A percentile compares a stretch with the other conserved stretches of the same genome.
Evolutionary conservation across 2,329 filamentous ascomycete species (phyloP).

Genomic region (Colletotrichum cereale): DNA sequence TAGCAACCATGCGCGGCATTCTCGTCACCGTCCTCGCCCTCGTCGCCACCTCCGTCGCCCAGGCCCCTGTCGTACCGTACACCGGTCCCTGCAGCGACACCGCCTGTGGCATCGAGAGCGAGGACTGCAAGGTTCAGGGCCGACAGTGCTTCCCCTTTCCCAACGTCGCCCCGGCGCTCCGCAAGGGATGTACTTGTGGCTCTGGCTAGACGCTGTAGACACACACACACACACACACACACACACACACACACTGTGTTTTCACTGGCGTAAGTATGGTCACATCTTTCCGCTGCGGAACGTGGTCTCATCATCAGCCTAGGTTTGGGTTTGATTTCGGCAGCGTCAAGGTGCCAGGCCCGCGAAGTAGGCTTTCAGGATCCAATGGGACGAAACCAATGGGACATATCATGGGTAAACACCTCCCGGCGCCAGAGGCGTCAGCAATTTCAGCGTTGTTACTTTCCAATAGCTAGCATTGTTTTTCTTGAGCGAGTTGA

Average conservation of each 20-base stretch:
- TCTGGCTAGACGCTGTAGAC: slow-evolving; percentile 11
- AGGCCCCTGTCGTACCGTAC: slow-evolving; percentile 1
- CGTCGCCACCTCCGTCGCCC: slow-evolving; percentile 17
- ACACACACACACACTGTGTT: not conserved
- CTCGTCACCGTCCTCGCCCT: slow-evolving; percentile 24
- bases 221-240: not conserved
- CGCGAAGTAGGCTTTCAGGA: not conserved
- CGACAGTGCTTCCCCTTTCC: slow-evolving; percentile 37
- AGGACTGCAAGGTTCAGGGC: slow-evolving; percentile 33
- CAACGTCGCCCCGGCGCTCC: slow-evolving; percentile 32
- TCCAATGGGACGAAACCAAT: not conserved
- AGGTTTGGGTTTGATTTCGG: slow-evolving; percentile 12
- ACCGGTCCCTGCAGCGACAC: slow-evolving; percentile 30
- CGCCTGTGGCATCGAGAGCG: slow-evolving; percentile 30
- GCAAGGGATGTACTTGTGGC: slow-evolving; percentile 37
- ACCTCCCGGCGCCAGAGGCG: not conserved
- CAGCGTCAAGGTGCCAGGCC: not conserved
- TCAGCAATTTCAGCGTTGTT: not conserved
- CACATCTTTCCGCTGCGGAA: not conserved
- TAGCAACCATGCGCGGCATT: slow-evolving; percentile 22
- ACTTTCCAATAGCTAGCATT: not conserved
- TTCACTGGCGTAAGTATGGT: slow-evolving; percentile 11
- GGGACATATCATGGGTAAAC: not conserved
- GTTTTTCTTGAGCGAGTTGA: not conserved
- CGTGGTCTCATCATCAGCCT: slow-evolving; percentile 14